Percentiles rank a stretch among this genome's conserved stretches.
Conservation (phyloP, 1,139 yeast genomes). For the Citeromyces siamensis region DNA sequence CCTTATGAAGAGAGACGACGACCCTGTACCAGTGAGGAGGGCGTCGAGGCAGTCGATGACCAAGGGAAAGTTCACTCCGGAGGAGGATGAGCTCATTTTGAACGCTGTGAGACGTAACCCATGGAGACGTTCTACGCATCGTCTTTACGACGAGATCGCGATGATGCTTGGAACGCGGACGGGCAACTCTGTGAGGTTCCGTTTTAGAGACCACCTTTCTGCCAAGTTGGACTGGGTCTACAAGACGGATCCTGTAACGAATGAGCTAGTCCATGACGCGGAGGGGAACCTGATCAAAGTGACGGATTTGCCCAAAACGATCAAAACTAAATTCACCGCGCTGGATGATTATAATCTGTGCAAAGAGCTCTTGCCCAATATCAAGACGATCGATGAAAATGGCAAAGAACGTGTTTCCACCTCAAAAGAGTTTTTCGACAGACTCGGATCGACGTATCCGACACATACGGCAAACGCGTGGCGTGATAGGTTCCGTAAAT, state of each 20-base stretch:
- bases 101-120: slow-evolving; percentile 60
- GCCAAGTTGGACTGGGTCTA: slow-evolving; percentile 43
- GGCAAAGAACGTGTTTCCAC: slow-evolving; percentile 2
- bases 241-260: slow-evolving; percentile 38
- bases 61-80: slow-evolving; percentile 31
- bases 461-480: slow-evolving; percentile 54
- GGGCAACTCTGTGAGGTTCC: slow-evolving; percentile 59
- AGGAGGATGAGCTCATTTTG: slow-evolving; percentile 52
- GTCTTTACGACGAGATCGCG: slow-evolving; percentile 50
- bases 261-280: slow-evolving; percentile 35
- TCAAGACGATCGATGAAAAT: slow-evolving; percentile 10
- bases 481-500: slow-evolving; percentile 70
- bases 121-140: slow-evolving; percentile 50
- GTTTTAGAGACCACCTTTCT: slow-evolving; percentile 49
- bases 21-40: background rate
- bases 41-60: background rate
- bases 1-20: slow-evolving; percentile 1
- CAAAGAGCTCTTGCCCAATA: slow-evolving; percentile 17
- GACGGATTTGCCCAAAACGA: slow-evolving; percentile 36
- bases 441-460: slow-evolving; percentile 28
- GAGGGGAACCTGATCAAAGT: slow-evolving; percentile 28
- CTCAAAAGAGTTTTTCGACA: slow-evolving; percentile 12
- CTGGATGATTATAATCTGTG: slow-evolving; percentile 56
- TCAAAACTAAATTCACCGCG: slow-evolving; percentile 54
- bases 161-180: slow-evolving; percentile 50